Base-by-base conservation (phyloP, 176 grass and related monocot genomes). In the Carex myosuroides region DNA sequence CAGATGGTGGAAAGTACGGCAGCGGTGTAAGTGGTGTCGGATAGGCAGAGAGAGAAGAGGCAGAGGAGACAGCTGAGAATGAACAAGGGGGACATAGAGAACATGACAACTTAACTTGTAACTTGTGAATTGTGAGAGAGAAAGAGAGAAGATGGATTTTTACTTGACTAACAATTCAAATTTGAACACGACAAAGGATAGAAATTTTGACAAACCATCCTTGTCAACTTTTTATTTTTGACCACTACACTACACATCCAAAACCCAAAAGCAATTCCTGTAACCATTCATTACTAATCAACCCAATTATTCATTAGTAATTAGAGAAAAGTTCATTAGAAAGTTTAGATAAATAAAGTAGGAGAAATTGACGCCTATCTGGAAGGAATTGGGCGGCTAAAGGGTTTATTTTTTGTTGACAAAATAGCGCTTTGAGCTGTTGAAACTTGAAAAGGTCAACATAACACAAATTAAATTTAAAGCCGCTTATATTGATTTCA, bases 1-100 rank as follows among this genome's bases (percentile, higher is more conserved):
- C 94, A 97, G 70, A 90, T 79, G 65, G 81, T 90, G 26, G 39
- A 14, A 14, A 97, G 70, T 46, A 97, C 85, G 52, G 61, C 61
- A n/a, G 88, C 88, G 13, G 83, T 50, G 46, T 12, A 33, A 2
- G 30, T 17, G 26, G 65, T 13, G 42, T 80, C 58, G 1, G 11
- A 44, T 0, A 5, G 60, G 8, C 2, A 24, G 63, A 4, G 32
- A 62, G 22, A 2, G 61, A 13, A 10, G 0, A 50, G 21, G 16
- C 13, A 9, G 80, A 88, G 22, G 75, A 91, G 30, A 58, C 2
- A 65, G 33, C 37, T 5, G 68, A 86, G 13, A 48, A 50, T 42
- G 6, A 64, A 39, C 0, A 30, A 53, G 3, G 6, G 67, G 64
- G 6, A 42, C 6, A 50, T 50, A 11, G 46, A 50, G 46, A 50